Percentiles rank a stretch among this genome's conserved stretches.
Evolutionary conservation across 1,139 yeast species (phyloP).

Genomic region (Komagataea norvegica): DNA sequence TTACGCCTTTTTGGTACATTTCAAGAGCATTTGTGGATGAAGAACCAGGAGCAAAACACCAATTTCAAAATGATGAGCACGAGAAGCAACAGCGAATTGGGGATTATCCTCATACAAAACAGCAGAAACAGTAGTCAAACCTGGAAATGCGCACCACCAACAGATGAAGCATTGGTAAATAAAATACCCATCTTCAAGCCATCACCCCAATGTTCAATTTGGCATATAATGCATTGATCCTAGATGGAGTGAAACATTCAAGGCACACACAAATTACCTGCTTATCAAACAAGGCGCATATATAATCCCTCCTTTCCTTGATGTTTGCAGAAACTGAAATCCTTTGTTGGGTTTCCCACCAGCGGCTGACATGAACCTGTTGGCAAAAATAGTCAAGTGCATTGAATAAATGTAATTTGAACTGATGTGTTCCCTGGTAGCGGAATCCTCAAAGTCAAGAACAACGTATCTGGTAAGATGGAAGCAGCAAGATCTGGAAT

Average conservation of each 20-base stretch:
- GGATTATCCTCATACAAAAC: constrained; percentile 42
- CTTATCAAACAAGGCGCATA: constrained; percentile 54
- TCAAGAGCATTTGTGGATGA: constrained; percentile 59
- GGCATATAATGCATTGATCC: constrained; percentile 59
- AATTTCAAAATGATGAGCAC: constrained; percentile 66
- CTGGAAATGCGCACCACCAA: constrained; percentile 67
- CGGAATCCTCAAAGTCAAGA: constrained; percentile 28
- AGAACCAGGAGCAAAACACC: constrained; percentile 62
- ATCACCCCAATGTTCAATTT: constrained; percentile 46
- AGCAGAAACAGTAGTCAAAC: constrained; percentile 72
- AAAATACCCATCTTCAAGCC: constrained; percentile 48
- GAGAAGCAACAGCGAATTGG: constrained; percentile 55
- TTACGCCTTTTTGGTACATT: constrained; percentile 60
- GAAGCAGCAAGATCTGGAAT: constrained; percentile 41
- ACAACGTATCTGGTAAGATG: constrained; percentile 35
- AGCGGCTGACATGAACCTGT: constrained; percentile 58
- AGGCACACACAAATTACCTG: constrained; percentile 58
- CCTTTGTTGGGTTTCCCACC: constrained; percentile 55
- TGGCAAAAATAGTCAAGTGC: constrained; percentile 53
- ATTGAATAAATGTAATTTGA: constrained; percentile 45
- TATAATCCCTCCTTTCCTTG: constrained; percentile 54
- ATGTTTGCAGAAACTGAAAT: constrained; percentile 57
- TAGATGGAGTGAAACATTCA: constrained; percentile 57
- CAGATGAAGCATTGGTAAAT: constrained; percentile 52
- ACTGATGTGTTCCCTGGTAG: constrained; percentile 26